Percentiles rank a stretch among this genome's conserved stretches.
phyloP scores from a whole-genome alignment of 352 stramenopile genomes.

The Phytophthora idaei region DNA sequence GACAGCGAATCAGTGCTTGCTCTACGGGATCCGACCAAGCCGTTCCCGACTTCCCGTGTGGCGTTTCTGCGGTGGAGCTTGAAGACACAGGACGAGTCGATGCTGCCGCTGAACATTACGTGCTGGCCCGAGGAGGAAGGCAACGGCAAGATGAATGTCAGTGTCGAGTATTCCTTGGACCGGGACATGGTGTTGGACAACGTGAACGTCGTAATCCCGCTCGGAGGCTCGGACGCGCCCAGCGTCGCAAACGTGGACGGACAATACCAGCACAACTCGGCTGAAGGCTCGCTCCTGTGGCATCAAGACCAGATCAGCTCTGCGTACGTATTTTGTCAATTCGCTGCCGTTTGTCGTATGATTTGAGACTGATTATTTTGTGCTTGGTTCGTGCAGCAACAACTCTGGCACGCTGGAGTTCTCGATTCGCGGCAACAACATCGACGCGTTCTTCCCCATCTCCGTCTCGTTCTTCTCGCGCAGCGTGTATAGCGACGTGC shows the following conservation, averaged over 20 bases:
- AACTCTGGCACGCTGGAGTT: slow-evolving; percentile 85
- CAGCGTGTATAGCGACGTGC: slow-evolving; percentile 85
- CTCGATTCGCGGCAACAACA: slow-evolving; percentile 72
- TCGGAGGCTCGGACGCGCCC: slow-evolving; percentile 72
- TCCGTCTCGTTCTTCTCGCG: slow-evolving; percentile 90
- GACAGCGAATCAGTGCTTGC: slow-evolving; percentile 81
- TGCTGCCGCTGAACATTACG: slow-evolving; percentile 86
- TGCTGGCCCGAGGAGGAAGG: slow-evolving; percentile 89
- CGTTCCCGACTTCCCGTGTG: slow-evolving; percentile 81
- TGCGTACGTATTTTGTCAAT: slow-evolving; percentile 54
- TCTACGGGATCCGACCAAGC: slow-evolving; percentile 83
- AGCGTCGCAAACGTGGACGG: slow-evolving; percentile 81
- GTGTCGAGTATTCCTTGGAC: slow-evolving; percentile 88
- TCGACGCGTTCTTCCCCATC: slow-evolving; percentile 89
- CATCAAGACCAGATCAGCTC: slow-evolving; percentile 81
- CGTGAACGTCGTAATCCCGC: slow-evolving; percentile 85
- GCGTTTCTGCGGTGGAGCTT: slow-evolving; percentile 86
- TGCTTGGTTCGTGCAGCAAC: slow-evolving; percentile 54
- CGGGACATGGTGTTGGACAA: slow-evolving; percentile 90
- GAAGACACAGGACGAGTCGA: slow-evolving; percentile 88
- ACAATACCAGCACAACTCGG: slow-evolving; percentile 88
- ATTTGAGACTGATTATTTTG: neutral
- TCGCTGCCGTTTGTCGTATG: neutral
- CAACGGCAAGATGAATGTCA: slow-evolving; percentile 88
- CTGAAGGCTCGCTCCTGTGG: slow-evolving; percentile 74